A percentile compares a stretch with the other conserved stretches of the same genome.
These are phyloP conservation scores for Pythium phragmiticola DNA, from an alignment of 352 stramenopile genomes.

Conservation along the genomic window DNA sequence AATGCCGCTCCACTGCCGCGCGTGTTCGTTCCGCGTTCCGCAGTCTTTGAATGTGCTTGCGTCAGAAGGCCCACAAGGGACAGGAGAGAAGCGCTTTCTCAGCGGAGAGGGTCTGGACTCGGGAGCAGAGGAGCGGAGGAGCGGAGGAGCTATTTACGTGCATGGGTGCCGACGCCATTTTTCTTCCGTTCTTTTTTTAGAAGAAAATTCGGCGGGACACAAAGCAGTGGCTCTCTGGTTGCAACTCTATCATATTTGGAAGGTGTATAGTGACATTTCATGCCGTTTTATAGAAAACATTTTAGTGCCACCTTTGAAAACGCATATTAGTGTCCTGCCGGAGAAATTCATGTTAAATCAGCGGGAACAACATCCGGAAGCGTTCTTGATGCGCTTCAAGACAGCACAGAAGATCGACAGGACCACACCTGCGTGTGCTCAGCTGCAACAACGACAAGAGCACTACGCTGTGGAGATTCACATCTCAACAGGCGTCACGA, in stretches of 20 bases:
- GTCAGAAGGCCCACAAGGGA: neutral
- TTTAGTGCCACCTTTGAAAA: constrained; percentile 5
- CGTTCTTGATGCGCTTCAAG: neutral
- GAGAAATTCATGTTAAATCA: constrained; percentile 2
- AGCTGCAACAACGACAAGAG: no score
- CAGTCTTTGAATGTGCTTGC: constrained; percentile 5
- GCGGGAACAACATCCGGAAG: neutral
- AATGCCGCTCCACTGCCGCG: constrained; percentile 5
- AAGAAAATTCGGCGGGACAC: constrained; percentile 17
- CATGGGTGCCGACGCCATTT: constrained; percentile 4
- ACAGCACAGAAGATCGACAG: neutral
- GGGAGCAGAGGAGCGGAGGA: neutral
- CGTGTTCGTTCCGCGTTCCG: constrained; percentile 23
- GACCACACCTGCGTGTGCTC: neutral
- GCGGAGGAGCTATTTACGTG: neutral
- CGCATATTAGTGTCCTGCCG: neutral
- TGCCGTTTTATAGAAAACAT: neutral
- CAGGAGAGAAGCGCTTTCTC: neutral
- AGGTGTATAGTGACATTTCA: constrained; percentile 4
- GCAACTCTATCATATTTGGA: neutral
- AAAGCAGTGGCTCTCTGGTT: neutral
- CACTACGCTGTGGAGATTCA: no score
- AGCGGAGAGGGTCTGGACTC: no score
- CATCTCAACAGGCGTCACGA: no score
- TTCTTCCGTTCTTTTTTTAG: constrained; percentile 30